Conservation (phyloP, 2,329 filamentous ascomycete species). For the Colletotrichum brevisporum region DNA sequence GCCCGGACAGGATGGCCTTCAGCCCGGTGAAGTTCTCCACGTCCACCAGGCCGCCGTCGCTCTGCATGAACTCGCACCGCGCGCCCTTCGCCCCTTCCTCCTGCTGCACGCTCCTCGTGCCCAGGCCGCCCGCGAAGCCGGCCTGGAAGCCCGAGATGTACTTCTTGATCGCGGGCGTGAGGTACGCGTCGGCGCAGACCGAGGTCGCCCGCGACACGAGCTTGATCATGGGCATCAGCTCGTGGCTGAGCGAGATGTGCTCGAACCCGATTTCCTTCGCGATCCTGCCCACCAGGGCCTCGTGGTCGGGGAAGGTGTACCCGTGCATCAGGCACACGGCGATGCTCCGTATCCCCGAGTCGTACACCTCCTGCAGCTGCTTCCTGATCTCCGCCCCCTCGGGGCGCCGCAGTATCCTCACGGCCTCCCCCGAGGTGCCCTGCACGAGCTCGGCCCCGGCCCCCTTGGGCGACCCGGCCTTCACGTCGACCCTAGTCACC, state of each 20-base stretch:
- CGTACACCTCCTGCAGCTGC: conserved; percentile 73
- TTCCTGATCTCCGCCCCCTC: conserved; percentile 61
- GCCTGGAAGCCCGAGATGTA: conserved; percentile 82
- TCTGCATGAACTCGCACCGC: conserved; percentile 96
- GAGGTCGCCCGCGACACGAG: conserved; percentile 82
- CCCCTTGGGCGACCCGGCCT: conserved; percentile 62
- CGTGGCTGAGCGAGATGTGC: conserved; percentile 85
- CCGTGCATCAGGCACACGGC: conserved; percentile 94
- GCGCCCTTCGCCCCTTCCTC: conserved; percentile 77
- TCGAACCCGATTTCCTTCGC: conserved; percentile 85
- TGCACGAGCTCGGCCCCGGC: conserved; percentile 72
- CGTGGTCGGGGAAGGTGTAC: conserved; percentile 91
- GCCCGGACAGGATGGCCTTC: conserved; percentile 88
- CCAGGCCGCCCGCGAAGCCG: conserved; percentile 86
- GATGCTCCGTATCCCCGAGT: conserved; percentile 82
- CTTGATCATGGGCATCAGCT: conserved; percentile 89
- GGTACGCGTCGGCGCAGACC: conserved; percentile 84
- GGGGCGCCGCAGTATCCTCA: conserved; percentile 75
- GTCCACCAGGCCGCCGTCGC: conserved; percentile 81
- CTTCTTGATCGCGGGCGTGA: conserved; percentile 83
- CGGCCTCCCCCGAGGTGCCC: conserved; percentile 77
- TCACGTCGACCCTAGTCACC: conserved; percentile 67
- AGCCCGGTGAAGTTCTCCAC: conserved; percentile 87
- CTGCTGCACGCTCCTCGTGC: conserved; percentile 79
- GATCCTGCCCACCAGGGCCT: conserved; percentile 81